Evolutionary conservation across 2,329 filamentous ascomycete genomes (phyloP), one percentile per base, ranked within the genome.

Genomic region (Paraconiothyrium sp.): DNA sequence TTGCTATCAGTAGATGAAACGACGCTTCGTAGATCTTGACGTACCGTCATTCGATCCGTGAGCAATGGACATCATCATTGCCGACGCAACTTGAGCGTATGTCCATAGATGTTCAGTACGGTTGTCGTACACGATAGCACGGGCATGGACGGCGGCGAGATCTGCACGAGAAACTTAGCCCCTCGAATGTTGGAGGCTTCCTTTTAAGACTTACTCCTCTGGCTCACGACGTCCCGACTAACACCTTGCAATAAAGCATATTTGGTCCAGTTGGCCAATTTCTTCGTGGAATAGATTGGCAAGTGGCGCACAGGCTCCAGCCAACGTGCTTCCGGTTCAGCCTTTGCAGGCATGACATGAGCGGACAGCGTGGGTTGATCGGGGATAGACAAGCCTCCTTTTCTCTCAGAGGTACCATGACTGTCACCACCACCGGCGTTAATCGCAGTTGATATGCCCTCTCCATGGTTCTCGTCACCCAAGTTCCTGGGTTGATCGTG

Each of bases 21-120:
- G 3, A 37, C 35, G 8, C 8, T 35, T 20, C 24, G 7, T 8
- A 4, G 3, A 30, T 24, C 3, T 37, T 49, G 32, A 22, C 16
- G 35, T 57, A 62, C 58, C 70, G 54, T 93, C 90, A 75, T 92
- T 92, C 73, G 90, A 89, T 57, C 90, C 90, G 81, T 93, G 84
- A 1, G 84, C 84, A 58, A 84, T 72, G 4, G 70, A 72, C 32
- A 70, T 68, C 60, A 70, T 73, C 59, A 67, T 70, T 9, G 70
- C 71, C 24, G 70, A 84, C 46, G 84, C 66, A 57, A 86, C 72
- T 73, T 86, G 84, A 35, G 84, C 74, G 67, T 84, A 85, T 2
- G 83, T 71, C 63, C 69, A 73, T 10, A 69, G 67, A 61, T 73
- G 67, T 57, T 73, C 71, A 22, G 71, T 68, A 35, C 67, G 65